phyloP scores from a whole-genome alignment of 176 grass and related monocot genomes.

The Chloris gayana region DNA sequence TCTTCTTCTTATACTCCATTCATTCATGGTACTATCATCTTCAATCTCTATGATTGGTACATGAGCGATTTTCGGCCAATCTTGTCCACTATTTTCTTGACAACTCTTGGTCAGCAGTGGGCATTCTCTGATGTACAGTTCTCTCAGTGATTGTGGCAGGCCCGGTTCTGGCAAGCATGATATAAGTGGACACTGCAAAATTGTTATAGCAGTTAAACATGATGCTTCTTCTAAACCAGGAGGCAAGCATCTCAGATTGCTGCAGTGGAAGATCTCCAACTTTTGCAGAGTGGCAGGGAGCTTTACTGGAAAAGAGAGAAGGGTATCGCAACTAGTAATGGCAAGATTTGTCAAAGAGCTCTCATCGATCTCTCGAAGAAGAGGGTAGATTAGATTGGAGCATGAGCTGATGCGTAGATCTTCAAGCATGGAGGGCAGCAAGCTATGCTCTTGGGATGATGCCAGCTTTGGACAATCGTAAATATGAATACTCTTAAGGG shows the following conservation, averaged over 20 bases:
- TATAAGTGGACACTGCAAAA: conserved; percentile 61
- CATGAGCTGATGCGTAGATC: conserved; percentile 62
- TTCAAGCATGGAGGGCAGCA: conserved; percentile 50
- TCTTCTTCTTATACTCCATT: conserved; percentile 30
- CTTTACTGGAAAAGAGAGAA: conserved; percentile 56
- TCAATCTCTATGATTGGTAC: conserved; percentile 45
- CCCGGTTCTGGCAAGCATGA: conserved; percentile 44
- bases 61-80: conserved; percentile 64
- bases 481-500: conserved; percentile 66
- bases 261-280: conserved; percentile 56
- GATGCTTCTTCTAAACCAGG: conserved; percentile 42
- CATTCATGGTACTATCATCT: conserved; percentile 7
- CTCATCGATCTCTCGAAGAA: conserved; percentile 53
- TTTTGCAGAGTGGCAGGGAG: conserved; percentile 51
- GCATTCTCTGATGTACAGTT: conserved; percentile 63
- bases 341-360: conserved; percentile 45
- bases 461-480: conserved; percentile 54
- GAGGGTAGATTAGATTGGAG: conserved; percentile 54
- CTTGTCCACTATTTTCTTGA: conserved; percentile 34
- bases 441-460: conserved; percentile 33
- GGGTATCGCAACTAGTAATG: conserved; percentile 43
- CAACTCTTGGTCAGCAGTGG: conserved; percentile 46
- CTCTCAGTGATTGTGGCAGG: conserved; percentile 52
- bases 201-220: conserved; percentile 43
- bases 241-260: conserved; percentile 52